A percentile compares a stretch with the other conserved stretches of the same genome.
These are phyloP conservation scores for Microglena sp. DNA, from an alignment of 139 green algal species.

Conservation along the genomic window DNA sequence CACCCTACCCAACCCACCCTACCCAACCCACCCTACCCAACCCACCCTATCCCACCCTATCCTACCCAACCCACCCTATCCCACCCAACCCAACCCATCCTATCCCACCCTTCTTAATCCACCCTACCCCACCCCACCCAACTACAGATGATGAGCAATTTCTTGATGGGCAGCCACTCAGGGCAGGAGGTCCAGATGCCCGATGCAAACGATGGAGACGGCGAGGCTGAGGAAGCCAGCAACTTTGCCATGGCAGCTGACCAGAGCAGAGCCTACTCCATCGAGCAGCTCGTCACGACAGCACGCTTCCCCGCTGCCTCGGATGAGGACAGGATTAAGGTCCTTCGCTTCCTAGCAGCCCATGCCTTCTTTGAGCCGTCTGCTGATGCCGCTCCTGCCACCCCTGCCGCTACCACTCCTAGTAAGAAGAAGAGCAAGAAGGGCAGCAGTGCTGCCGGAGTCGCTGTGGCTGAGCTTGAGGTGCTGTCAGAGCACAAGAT, in stretches of 20 bases:
- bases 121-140: too few relatives aligned
- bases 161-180: too few relatives aligned
- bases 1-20: background rate
- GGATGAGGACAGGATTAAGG: background rate
- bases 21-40: background rate
- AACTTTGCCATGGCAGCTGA: background rate
- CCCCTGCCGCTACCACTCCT: conserved; percentile 9
- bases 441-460: background rate
- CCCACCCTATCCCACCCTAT: too few relatives aligned
- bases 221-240: background rate
- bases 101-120: too few relatives aligned
- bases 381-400: background rate
- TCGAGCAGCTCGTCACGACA: conserved; percentile 49
- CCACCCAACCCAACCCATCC: too few relatives aligned
- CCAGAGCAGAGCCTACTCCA: background rate
- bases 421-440: conserved; percentile 15
- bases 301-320: conserved; percentile 19
- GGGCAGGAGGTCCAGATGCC: too few relatives aligned
- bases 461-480: background rate
- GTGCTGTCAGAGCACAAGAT: background rate
- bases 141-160: too few relatives aligned
- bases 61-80: too few relatives aligned
- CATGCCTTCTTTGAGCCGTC: conserved; percentile 40
- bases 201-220: too few relatives aligned
- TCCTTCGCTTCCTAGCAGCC: conserved; percentile 46